phyloP scores from a whole-genome alignment of 2,329 filamentous ascomycete genomes.

The Zymoseptoria ardabiliae region DNA sequence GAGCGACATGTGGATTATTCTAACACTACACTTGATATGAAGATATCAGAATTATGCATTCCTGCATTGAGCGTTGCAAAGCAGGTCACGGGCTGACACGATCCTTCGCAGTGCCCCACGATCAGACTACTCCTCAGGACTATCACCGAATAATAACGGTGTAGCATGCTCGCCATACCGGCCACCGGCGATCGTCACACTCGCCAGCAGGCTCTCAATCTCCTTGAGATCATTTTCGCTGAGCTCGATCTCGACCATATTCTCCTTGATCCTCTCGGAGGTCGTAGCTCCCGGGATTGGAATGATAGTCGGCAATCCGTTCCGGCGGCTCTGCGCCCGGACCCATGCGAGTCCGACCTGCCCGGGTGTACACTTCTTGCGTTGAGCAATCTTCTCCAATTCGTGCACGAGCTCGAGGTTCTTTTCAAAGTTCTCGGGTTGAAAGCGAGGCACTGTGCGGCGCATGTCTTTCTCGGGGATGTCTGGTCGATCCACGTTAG shows the following conservation, averaged over 20 bases:
- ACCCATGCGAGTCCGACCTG: slow-evolving; percentile 48
- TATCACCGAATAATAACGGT: slow-evolving; percentile 23
- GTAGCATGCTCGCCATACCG: slow-evolving; percentile 30
- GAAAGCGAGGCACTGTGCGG: slow-evolving; percentile 50
- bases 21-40: slow-evolving; percentile 40
- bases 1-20: slow-evolving; percentile 39
- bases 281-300: slow-evolving; percentile 39
- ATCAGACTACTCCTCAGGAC: slow-evolving; percentile 9
- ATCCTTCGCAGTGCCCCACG: not conserved
- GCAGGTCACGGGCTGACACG: not conserved
- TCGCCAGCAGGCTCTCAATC: slow-evolving; percentile 45
- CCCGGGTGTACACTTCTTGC: slow-evolving; percentile 45
- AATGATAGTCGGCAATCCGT: slow-evolving; percentile 39
- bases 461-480: slow-evolving; percentile 47
- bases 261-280: slow-evolving; percentile 35
- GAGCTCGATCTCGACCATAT: slow-evolving; percentile 34
- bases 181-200: slow-evolving; percentile 36
- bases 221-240: slow-evolving; percentile 44
- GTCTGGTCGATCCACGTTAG: slow-evolving; percentile 37
- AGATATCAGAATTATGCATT: not conserved
- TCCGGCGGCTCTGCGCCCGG: slow-evolving; percentile 33
- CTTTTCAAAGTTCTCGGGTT: slow-evolving; percentile 53
- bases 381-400: slow-evolving; percentile 50
- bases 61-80: not conserved
- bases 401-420: slow-evolving; percentile 57